Base-by-base conservation (phyloP, 495 filamentous ascomycete genomes). In the Parmelia sp. region DNA sequence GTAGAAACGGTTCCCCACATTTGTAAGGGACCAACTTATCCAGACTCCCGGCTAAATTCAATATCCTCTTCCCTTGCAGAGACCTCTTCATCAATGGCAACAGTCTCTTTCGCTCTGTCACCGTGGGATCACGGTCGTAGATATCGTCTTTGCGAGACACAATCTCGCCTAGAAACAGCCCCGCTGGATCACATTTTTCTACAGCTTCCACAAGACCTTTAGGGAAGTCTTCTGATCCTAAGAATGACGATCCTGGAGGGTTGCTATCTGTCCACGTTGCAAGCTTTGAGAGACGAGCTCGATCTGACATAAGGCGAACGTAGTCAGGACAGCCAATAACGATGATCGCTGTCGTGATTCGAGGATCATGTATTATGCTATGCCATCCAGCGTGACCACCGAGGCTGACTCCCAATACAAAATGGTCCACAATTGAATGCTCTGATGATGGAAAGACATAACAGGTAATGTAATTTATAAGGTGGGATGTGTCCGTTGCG, bases 321-420 rank as follows among this genome's bases (percentile, higher is more conserved):
- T 88, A 96, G 75, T 98, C 93, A 0, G 93, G 90, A 73, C 91
- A 96, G 21, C 93, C 94, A 60, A 98, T 89, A 40, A 96, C 81
- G 31, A 89, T 79, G 12, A 95, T 83, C 0, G 83, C 91, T 5
- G 90, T 85, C 11, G 78, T 84, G 47, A 97, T 81, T 61, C 92
- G 81, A 36, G 88, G 84, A 31, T 96, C 92, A 44, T 86, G 83
- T 49, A 96, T 79, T 44, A 96, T 72, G 15, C 86, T 78, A 69
- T 92, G 86, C 88, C 93, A 98, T 1, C 88, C 88, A 27, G 89
- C 86, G 71, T 98, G 94, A 5, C 90, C 94, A 12, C 94, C 94
- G 0, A 97, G 79, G 8, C 89, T 92, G 19, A 96, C 80, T 1
- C 94, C 94, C 9, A 94, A 76, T 4, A 88, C 87, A 23, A 96